Percentiles rank a stretch among this genome's conserved stretches.
These are phyloP conservation scores for Lactarius indigo DNA, from an alignment of 768 basidiomycete genomes.

Conservation along the genomic window DNA sequence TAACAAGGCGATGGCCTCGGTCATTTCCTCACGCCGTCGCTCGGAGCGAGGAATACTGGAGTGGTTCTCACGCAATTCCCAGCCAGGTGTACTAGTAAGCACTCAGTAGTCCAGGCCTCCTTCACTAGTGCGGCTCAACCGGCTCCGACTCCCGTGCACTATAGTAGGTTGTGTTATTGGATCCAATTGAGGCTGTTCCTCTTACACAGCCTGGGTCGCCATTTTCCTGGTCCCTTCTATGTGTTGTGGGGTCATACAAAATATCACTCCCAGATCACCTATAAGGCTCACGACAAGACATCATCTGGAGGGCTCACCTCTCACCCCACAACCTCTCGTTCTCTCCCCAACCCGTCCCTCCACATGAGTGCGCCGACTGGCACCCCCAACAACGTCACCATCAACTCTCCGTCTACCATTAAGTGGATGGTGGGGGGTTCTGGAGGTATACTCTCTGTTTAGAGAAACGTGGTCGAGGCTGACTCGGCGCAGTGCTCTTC, in stretches of 20 bases:
- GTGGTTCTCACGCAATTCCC: neutral
- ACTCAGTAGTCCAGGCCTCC: neutral
- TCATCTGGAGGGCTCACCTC: neutral
- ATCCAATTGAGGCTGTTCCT: neutral
- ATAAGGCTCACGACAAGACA: neutral
- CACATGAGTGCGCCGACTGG: neutral
- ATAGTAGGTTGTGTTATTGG: neutral
- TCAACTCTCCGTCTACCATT: neutral
- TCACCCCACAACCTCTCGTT: neutral
- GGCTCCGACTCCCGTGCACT: neutral
- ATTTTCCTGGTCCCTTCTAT: neutral
- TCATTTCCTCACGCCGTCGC: neutral
- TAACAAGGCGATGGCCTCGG: neutral
- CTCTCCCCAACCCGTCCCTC: neutral
- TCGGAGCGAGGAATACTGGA: neutral
- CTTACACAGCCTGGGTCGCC: neutral
- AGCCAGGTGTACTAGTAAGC: neutral
- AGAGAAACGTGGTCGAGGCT: neutral
- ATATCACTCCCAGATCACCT: neutral
- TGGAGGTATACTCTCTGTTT: neutral
- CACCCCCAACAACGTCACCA: neutral
- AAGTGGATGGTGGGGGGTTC: neutral
- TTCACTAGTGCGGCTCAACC: neutral
- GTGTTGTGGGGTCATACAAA: neutral
- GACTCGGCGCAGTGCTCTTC: conserved; percentile 3